Conservation (phyloP, 176 grass and related monocot species). For the Zea mays region Zm-B73-REFERENCE-NAM-5.0 NC_050099.1:163932501-163933000, state of each 20-base stretch:
- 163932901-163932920: slow-evolving; percentile 68
- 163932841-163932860: slow-evolving; percentile 53
- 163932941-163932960: slow-evolving; percentile 10
- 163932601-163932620: slow-evolving; percentile 58
- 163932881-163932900: slow-evolving; percentile 62
- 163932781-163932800: slow-evolving; percentile 61
- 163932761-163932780: slow-evolving; percentile 53
- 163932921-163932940: slow-evolving; percentile 61
- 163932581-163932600: slow-evolving; percentile 46
- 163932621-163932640: slow-evolving; percentile 61
- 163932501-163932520: slow-evolving; percentile 55
- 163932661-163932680: slow-evolving; percentile 59
- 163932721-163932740: slow-evolving; percentile 69
- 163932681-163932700: slow-evolving; percentile 54
- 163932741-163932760: slow-evolving; percentile 76
- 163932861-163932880: slow-evolving; percentile 77
- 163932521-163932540: slow-evolving; percentile 31
- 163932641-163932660: slow-evolving; percentile 54
- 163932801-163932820: slow-evolving; percentile 86
- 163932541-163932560: slow-evolving; percentile 50
- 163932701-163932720: slow-evolving; percentile 60
- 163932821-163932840: slow-evolving; percentile 49
- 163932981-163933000: slow-evolving; percentile 44
- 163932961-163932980: not conserved
- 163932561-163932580: slow-evolving; percentile 25